These are phyloP conservation scores for Plasmodium cynomolgi DNA, from an alignment of 169 alveolate genomes.

Conservation along the genomic window DNA sequence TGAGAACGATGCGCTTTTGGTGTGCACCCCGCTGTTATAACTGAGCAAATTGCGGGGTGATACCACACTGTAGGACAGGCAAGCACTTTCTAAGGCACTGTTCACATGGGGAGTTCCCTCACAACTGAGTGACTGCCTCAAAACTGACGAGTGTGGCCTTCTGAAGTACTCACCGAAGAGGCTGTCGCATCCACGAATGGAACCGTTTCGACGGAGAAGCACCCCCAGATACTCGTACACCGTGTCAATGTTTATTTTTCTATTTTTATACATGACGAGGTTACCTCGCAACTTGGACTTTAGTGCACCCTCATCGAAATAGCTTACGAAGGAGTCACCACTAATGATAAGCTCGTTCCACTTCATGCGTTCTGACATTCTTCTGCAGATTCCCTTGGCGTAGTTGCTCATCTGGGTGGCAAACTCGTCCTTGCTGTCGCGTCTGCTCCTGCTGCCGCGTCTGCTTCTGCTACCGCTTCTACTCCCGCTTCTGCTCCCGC, in stretches of 20 bases:
- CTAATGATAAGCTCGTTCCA: constrained; percentile 8
- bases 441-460: not conserved
- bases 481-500: not conserved
- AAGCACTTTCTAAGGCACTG: not conserved
- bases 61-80: not conserved
- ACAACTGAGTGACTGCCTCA: not conserved
- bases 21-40: not conserved
- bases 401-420: not conserved
- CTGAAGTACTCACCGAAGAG: not conserved
- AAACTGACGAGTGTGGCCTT: not conserved
- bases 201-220: not conserved
- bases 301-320: constrained; percentile 2
- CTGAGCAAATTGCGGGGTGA: not conserved
- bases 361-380: constrained; percentile 34
- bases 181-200: not conserved
- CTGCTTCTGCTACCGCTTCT: not conserved
- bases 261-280: constrained; percentile 6
- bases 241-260: constrained; percentile 14
- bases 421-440: not conserved
- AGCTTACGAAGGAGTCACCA: not conserved
- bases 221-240: constrained; percentile 18
- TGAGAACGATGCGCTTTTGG: not conserved
- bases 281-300: constrained; percentile 2
- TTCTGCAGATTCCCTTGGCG: not conserved
- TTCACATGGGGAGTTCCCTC: not conserved